Base-by-base conservation (phyloP, 2,329 filamentous ascomycete species). In the Clarireedia homoeocarpa region DNA sequence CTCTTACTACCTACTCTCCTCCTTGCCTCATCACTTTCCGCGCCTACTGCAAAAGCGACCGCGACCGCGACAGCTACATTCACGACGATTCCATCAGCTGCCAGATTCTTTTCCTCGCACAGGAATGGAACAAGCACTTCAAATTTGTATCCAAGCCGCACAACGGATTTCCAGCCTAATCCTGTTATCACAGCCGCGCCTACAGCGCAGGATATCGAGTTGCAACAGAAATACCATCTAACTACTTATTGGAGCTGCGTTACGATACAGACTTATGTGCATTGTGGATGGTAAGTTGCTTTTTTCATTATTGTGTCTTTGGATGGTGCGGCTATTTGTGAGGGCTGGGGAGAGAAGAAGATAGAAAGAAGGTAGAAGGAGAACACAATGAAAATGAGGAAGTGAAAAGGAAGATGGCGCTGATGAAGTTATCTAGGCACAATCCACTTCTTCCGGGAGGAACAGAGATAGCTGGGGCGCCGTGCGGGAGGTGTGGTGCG, bases 221-320 rank as follows among this genome's bases (percentile, higher is more conserved):
- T 65, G 4, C 48, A 61, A 50, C 54, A 62, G 55, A 67, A 66
- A 56, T 68, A 62, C 60, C 66, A 69, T 60, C 38, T 63, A n/a
- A 67, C 62, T 4, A 67, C 66, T 2, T 68, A 61, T 51, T 66
- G 56, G 47, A 63, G 61, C n/a, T 68, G 66, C 57, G 53, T 64
- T 47, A 64, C 62, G 6, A 50, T 60, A 48, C 56, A 42, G 5
- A 55, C 59, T 15, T 48, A 62, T 26, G 57, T 57, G 6, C 57
- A 61, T 58, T 68, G 66, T 55, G 66, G 66, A 10, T 60, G 59
- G 61, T 63, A 34, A 56, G 61, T 62, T 14, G 6, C 5, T 46
- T 38, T 47, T 5, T 47, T 48, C 23, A 23, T 4, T 3, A 30
- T 23, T 3, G 15, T 9, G 2, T 7, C 23, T 15, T 24, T 23